phyloP scores from a whole-genome alignment of 2,329 filamentous ascomycete genomes.

The Calonectria montana region DNA sequence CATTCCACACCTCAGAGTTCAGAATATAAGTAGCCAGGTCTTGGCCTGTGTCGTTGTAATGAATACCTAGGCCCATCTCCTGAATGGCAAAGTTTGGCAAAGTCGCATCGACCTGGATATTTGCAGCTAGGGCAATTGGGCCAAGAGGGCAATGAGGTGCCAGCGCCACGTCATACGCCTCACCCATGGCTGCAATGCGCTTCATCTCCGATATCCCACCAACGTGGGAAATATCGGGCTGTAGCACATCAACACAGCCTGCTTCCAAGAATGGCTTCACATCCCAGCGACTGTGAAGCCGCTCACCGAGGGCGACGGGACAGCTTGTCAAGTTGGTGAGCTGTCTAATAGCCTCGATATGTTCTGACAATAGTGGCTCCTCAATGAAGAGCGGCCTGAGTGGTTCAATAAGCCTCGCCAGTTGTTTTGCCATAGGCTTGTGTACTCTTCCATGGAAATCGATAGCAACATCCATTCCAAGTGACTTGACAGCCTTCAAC shows the following conservation, averaged over 20 bases:
- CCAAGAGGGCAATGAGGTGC: conserved; percentile 81
- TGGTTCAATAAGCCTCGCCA: conserved; percentile 74
- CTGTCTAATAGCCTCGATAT: conserved; percentile 68
- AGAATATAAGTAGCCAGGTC: conserved; percentile 75
- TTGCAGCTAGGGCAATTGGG: conserved; percentile 78
- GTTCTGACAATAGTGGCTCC: conserved; percentile 77
- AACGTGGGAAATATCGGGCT: conserved; percentile 78
- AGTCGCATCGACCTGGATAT: conserved; percentile 72
- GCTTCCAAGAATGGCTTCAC: conserved; percentile 77
- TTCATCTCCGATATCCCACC: conserved; percentile 79
- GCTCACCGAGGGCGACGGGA: conserved; percentile 79
- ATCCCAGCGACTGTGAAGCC: conserved; percentile 79
- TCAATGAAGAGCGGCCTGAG: conserved; percentile 79
- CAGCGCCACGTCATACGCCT: conserved; percentile 78
- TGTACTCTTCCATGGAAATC: conserved; percentile 85
- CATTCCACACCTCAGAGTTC: conserved; percentile 72
- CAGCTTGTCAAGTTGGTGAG: conserved; percentile 50
- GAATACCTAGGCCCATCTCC: conserved; percentile 84
- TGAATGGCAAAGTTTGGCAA: conserved; percentile 77
- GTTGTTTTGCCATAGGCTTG: conserved; percentile 82
- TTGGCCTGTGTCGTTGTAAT: conserved; percentile 77
- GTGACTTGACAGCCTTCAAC: conserved; percentile 73
- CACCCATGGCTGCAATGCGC: conserved; percentile 76
- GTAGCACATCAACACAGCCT: conserved; percentile 75
- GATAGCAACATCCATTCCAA: conserved; percentile 78